Base-by-base conservation (phyloP, 192 early-diverging fungal species). In the Rhizoclosmatium globosum region DNA sequence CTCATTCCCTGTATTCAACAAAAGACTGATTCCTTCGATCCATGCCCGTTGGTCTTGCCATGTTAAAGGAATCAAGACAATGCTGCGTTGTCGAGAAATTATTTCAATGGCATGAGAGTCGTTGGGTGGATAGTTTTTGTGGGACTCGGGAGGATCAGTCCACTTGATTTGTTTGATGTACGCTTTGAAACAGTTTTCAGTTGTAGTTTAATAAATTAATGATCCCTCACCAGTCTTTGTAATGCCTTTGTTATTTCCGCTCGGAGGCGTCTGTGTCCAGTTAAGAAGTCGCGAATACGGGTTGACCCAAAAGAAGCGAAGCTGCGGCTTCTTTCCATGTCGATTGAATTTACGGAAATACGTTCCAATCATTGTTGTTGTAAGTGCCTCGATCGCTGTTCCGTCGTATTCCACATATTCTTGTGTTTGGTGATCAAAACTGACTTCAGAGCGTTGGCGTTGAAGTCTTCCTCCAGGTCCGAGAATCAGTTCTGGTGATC, bases 271-370 rank as follows among this genome's bases (percentile, higher is more conserved):
- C 4, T 48, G 38, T 6, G 86, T 71, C 86, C 86, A 87, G 44
- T 80, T 68, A 7, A 87, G 72, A n/a, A 81, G 73, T 45, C 84
- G 74, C 23, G 82, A 81, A 57, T 86, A 87, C 41, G 86, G 86
- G 53, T 86, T 82, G 9, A 87, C 79, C 86, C 86, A 87, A 69
- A 87, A 85, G 69, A 82, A 87, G 2, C 86, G 76, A 57, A 85
- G 47, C 21, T 87, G 71, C 9, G 85, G 85, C 15, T 87, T 87
- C 64, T 76, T 77, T 53, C 81, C 77, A 50, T 79, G 79, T 23
- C 85, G 43, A 64, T 87, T 87, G 68, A 78, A 83, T 73, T 87
- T 87, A 41, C 81, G 83, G 65, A 87, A 87, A 83, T 47, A 85
- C 45, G 79, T 83, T 39, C 84, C 84, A 79, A 85, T 76, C 84